These are phyloP conservation scores for Sporothrix schenckii DNA, from an alignment of 2,329 filamentous ascomycete genomes.

Conservation along the genomic window DNA sequence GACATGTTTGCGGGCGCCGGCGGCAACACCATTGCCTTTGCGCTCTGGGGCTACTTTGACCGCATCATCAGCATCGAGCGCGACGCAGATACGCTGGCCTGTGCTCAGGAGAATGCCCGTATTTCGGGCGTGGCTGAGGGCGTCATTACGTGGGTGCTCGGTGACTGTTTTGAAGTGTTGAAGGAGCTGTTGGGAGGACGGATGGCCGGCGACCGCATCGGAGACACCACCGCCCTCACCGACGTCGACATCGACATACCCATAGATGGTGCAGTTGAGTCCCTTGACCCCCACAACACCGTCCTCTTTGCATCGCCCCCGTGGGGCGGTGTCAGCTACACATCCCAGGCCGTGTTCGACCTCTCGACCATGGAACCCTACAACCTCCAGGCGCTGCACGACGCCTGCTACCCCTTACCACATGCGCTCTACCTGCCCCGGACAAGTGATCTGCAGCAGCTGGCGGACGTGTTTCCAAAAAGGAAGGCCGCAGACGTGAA, in stretches of 20 bases:
- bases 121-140: slow-evolving; percentile 76
- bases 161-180: slow-evolving; percentile 80
- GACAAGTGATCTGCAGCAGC: slow-evolving; percentile 78
- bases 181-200: slow-evolving; percentile 32
- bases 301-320: slow-evolving; percentile 62
- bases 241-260: neutral
- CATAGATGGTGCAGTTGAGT: neutral
- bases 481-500: slow-evolving; percentile 43
- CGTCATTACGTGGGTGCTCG: slow-evolving; percentile 80
- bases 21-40: slow-evolving; percentile 94
- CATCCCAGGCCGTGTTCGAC: slow-evolving; percentile 72
- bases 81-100: slow-evolving; percentile 76
- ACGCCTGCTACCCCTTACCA: slow-evolving; percentile 61
- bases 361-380: slow-evolving; percentile 88
- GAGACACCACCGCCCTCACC: neutral
- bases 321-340: slow-evolving; percentile 62
- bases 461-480: slow-evolving; percentile 58
- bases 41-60: slow-evolving; percentile 75
- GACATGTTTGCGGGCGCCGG: slow-evolving; percentile 92
- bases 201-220: neutral
- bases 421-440: slow-evolving; percentile 82
- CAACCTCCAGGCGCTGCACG: slow-evolving; percentile 64
- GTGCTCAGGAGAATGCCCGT: slow-evolving; percentile 87
- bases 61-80: slow-evolving; percentile 88
- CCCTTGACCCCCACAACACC: slow-evolving; percentile 48